Evolutionary conservation across 495 filamentous ascomycete species (phyloP).

Genomic region (Tuber magnatum): DNA sequence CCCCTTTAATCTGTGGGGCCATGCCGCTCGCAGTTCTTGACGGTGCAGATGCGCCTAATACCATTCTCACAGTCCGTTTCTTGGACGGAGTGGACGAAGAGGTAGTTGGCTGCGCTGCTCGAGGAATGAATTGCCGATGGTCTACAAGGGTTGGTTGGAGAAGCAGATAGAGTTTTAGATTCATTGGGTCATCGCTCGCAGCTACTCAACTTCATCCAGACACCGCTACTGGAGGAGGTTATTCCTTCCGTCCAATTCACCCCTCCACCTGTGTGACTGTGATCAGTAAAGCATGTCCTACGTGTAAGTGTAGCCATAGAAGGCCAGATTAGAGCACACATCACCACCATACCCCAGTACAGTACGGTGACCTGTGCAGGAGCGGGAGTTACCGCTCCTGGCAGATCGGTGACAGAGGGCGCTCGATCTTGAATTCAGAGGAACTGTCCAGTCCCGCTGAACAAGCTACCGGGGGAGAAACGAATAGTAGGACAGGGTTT

Average conservation of each 20-base stretch:
- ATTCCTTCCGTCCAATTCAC: constrained; percentile 14
- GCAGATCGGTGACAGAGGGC: background rate
- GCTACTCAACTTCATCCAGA: constrained; percentile 13
- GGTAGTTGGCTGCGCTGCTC: constrained; percentile 11
- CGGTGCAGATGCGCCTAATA: background rate
- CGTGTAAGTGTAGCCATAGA: background rate
- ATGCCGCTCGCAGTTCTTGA: constrained; percentile 28
- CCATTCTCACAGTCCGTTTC: background rate
- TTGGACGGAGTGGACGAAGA: background rate
- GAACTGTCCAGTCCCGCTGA: background rate
- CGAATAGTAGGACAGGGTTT: constrained; percentile 7
- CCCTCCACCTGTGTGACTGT: constrained; percentile 18
- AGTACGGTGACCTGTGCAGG: constrained; percentile 9
- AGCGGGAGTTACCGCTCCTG: background rate
- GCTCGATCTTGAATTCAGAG: constrained; percentile 13
- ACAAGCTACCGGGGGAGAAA: background rate
- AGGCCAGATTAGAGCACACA: constrained; percentile 7
- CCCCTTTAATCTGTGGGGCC: constrained; percentile 53
- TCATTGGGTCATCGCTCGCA: constrained; percentile 6
- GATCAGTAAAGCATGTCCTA: background rate
- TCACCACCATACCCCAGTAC: constrained; percentile 8
- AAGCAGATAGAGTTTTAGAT: background rate
- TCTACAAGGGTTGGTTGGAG: constrained; percentile 15
- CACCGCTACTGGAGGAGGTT: constrained; percentile 17
- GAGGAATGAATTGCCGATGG: constrained; percentile 19